Percentiles rank a stretch among this genome's conserved stretches.
Evolutionary conservation across 2,329 filamentous ascomycete genomes (phyloP).

Genomic region (Coniochaeta sp.): DNA sequence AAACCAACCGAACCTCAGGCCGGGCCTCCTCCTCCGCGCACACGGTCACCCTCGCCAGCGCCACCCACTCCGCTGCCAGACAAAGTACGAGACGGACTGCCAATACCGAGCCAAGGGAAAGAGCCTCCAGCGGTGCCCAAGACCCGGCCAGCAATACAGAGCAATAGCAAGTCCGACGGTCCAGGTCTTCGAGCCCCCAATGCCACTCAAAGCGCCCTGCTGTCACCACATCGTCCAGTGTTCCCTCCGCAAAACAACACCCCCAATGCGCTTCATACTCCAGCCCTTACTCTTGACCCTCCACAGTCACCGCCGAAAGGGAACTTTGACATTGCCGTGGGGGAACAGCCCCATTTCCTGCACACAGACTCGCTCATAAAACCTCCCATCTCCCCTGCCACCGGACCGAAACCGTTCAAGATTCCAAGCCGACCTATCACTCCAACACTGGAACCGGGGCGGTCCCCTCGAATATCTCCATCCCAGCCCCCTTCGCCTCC

Average conservation of each 20-base stretch:
- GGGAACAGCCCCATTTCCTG: constrained; percentile 38
- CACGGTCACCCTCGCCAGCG: constrained; percentile 11
- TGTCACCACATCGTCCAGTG: constrained; percentile 35
- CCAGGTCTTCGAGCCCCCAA: constrained; percentile 8
- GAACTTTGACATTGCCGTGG: constrained; percentile 23
- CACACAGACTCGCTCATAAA: constrained; percentile 38
- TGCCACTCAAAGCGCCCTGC: constrained; percentile 14
- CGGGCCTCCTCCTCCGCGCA: constrained; percentile 20
- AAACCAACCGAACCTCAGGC: constrained; percentile 27
- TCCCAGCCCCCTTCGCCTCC: constrained; percentile 56
- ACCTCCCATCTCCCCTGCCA: constrained; percentile 27
- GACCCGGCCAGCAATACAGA: constrained; percentile 28
- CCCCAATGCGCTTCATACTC: constrained; percentile 41
- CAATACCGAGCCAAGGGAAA: constrained; percentile 24
- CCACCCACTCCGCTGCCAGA: constrained; percentile 33
- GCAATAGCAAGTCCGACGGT: constrained; percentile 6
- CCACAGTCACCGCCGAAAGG: constrained; percentile 61
- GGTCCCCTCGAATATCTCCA: constrained; percentile 39
- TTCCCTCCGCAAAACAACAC: constrained; percentile 39
- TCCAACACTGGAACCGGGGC: constrained; percentile 38
- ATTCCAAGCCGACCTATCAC: constrained; percentile 50
- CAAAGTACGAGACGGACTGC: constrained; percentile 29
- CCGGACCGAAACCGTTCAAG: constrained; percentile 39
- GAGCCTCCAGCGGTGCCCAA: constrained; percentile 23
- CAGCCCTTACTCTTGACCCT: constrained; percentile 62